phyloP scores from a whole-genome alignment of 805 yeast species.

The Wickerhamomyces mucosus region DNA sequence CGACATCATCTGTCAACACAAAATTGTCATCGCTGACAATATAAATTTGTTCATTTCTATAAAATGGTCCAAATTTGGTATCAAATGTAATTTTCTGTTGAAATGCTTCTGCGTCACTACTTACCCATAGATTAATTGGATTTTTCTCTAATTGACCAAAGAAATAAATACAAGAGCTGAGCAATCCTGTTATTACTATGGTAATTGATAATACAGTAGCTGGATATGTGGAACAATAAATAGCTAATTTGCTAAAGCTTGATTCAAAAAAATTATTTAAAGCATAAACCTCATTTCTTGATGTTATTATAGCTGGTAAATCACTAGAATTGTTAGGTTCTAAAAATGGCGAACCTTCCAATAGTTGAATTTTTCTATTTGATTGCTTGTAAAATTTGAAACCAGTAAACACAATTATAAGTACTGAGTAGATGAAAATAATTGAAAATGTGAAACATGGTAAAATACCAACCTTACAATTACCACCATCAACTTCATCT shows the following conservation, averaged over 20 bases:
- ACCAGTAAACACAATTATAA: constrained; percentile 18
- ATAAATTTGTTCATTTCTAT: constrained; percentile 77
- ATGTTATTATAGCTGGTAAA: constrained; percentile 3
- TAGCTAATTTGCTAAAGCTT: constrained; percentile 42
- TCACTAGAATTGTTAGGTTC: constrained; percentile 12
- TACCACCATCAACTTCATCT: constrained; percentile 30
- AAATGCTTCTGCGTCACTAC: constrained; percentile 61
- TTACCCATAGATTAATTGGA: constrained; percentile 87
- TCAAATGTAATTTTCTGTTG: constrained; percentile 65
- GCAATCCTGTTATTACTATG: constrained; percentile 28
- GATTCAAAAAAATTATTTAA: constrained; percentile 39
- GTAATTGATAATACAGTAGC: constrained; percentile 37
- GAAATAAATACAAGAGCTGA: constrained; percentile 42
- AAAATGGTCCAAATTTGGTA: constrained; percentile 82
- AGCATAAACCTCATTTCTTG: constrained; percentile 30
- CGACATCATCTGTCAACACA: constrained; percentile 57
- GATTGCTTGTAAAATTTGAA: constrained; percentile 16
- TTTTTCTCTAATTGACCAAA: constrained; percentile 58
- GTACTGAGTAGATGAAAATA: constrained; percentile 35
- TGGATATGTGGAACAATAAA: constrained; percentile 55
- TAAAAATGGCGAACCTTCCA: constrained; percentile 30
- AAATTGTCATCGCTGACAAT: constrained; percentile 63
- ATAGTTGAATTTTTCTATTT: constrained; percentile 23
- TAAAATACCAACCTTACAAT: constrained; percentile 49
- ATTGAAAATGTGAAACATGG: constrained; percentile 70